Conservation (phyloP, 1,284 basidiomycete genomes). For the Microbotryum silenes-acaulis region DNA sequence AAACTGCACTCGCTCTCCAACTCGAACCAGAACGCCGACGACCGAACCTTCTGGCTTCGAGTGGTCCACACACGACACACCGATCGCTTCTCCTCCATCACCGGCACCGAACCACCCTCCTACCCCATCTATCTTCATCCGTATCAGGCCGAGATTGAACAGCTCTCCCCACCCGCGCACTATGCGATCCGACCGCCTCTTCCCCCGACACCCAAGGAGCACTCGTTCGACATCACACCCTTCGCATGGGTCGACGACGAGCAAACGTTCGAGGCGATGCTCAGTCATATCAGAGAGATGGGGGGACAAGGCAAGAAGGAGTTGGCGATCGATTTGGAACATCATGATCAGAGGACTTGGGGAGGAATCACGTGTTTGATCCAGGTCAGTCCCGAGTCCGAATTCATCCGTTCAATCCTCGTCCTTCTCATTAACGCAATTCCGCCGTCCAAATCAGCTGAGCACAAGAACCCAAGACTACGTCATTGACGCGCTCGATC, state of each 20-base stretch:
- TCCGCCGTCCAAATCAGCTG: slow-evolving; percentile 41
- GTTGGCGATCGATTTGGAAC: slow-evolving; percentile 89
- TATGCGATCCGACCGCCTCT: slow-evolving; percentile 18
- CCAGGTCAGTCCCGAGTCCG: slow-evolving; percentile 47
- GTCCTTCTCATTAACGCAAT: background rate
- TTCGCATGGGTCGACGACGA: slow-evolving; percentile 66
- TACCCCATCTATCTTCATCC: slow-evolving; percentile 23
- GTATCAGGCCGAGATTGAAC: slow-evolving; percentile 29
- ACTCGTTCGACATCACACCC: slow-evolving; percentile 59
- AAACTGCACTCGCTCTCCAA: slow-evolving; percentile 3
- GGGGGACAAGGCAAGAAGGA: slow-evolving; percentile 53
- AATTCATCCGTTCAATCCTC: background rate
- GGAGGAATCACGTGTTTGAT: slow-evolving; percentile 85
- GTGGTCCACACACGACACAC: slow-evolving; percentile 8
- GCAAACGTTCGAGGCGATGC: slow-evolving; percentile 54
- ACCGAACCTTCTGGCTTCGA: slow-evolving; percentile 13
- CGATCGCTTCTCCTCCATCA: slow-evolving; percentile 9
- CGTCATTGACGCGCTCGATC: slow-evolving; percentile 69
- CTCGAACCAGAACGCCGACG: background rate
- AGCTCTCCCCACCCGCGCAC: slow-evolving; percentile 40
- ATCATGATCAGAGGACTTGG: slow-evolving; percentile 80
- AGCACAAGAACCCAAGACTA: slow-evolving; percentile 78
- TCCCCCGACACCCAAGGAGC: slow-evolving; percentile 14
- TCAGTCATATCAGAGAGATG: slow-evolving; percentile 52
- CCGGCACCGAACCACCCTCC: slow-evolving; percentile 13